Conservation (phyloP, 2,329 filamentous ascomycete genomes). For the Hortaea sp. region DNA sequence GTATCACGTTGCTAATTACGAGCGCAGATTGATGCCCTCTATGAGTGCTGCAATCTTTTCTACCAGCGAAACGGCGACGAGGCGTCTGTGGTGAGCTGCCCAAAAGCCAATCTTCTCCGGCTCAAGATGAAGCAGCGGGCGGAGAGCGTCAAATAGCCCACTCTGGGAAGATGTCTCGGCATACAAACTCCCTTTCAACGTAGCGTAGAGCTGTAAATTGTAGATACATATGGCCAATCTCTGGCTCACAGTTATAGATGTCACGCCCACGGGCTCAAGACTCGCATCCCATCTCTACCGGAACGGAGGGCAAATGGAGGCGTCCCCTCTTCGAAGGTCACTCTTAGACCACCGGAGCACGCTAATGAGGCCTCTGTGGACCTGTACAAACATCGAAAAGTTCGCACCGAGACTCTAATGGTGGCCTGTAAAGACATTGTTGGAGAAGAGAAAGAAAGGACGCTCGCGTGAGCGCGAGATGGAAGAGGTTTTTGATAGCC, state of each 20-base stretch:
- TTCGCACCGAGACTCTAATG: slow-evolving; percentile 99
- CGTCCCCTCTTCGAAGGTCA: slow-evolving; percentile 6
- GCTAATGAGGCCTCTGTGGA: slow-evolving; percentile 61
- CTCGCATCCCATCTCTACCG: background rate
- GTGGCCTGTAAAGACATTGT: slow-evolving; percentile 77
- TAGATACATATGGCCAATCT: too few species aligned
- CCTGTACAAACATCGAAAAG: slow-evolving; percentile 86
- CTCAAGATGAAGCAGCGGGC: slow-evolving; percentile 73
- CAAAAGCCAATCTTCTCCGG: slow-evolving; percentile 66
- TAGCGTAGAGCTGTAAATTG: background rate
- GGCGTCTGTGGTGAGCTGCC: slow-evolving; percentile 72
- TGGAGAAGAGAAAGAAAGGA: slow-evolving; percentile 38
- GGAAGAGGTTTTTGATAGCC: background rate
- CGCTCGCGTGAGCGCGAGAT: background rate
- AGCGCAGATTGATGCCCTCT: slow-evolving; percentile 68
- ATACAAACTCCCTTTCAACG: slow-evolving; percentile 7
- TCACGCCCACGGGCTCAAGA: slow-evolving; percentile 18
- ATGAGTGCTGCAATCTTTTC: slow-evolving; percentile 86
- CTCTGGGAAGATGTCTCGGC: background rate
- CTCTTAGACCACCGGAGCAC: slow-evolving; percentile 98
- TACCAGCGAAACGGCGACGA: slow-evolving; percentile 70
- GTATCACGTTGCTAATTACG: background rate
- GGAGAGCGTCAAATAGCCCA: slow-evolving; percentile 25
- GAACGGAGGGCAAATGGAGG: background rate
- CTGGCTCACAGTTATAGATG: slow-evolving; percentile 9